These are phyloP conservation scores for Ceratopteris richardii DNA, from an alignment of 75 land plant genomes.

Conservation along the genomic window DNA sequence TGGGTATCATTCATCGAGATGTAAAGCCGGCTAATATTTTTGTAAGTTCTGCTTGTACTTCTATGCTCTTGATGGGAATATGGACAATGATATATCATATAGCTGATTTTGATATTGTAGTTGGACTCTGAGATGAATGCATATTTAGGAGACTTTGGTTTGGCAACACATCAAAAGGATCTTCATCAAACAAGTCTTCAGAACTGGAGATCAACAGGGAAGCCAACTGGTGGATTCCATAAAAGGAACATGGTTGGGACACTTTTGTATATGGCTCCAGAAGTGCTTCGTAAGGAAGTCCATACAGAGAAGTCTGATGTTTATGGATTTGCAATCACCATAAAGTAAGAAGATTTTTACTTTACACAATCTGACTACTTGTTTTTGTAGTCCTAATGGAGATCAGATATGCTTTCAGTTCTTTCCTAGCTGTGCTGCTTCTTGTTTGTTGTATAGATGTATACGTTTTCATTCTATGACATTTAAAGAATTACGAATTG, in stretches of 20 bases:
- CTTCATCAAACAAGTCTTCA: slow-evolving; percentile 30
- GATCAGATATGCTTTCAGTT: too few species aligned
- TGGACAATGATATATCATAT: neutral
- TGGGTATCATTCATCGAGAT: slow-evolving; percentile 87
- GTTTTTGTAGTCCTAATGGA: too few species aligned
- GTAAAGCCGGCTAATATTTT: slow-evolving; percentile 94
- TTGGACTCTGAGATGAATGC: slow-evolving; percentile 60
- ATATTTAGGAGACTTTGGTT: slow-evolving; percentile 82
- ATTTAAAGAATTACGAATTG: too few species aligned
- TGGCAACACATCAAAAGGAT: slow-evolving; percentile 60
- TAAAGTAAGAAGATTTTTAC: slow-evolving; percentile 81
- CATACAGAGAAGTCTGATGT: slow-evolving; percentile 92
- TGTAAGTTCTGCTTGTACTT: slow-evolving; percentile 34
- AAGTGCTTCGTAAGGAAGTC: slow-evolving; percentile 66
- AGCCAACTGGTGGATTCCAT: slow-evolving; percentile 96
- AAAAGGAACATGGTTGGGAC: slow-evolving; percentile 97
- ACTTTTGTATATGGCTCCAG: slow-evolving; percentile 95
- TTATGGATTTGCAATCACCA: slow-evolving; percentile 70
- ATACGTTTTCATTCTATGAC: too few species aligned
- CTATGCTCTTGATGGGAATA: neutral
- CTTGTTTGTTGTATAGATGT: too few species aligned
- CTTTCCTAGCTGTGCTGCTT: too few species aligned
- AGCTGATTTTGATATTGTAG: slow-evolving; percentile 22
- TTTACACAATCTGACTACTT: neutral
- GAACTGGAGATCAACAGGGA: slow-evolving; percentile 85